These are phyloP conservation scores for Pyrenula aspistea DNA, from an alignment of 495 filamentous ascomycete genomes.

Conservation along the genomic window DNA sequence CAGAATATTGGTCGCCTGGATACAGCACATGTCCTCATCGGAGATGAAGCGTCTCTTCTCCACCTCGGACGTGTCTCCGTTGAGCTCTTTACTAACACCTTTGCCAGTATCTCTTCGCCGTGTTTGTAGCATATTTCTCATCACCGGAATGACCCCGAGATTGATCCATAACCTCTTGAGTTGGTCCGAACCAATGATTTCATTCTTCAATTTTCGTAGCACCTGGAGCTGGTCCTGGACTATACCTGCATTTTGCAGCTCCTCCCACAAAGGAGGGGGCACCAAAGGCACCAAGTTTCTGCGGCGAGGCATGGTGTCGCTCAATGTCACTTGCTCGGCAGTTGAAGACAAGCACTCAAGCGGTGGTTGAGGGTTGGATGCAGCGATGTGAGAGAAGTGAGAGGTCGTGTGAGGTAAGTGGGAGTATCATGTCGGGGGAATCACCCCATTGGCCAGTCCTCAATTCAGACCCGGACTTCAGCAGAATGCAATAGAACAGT, in stretches of 20 bases:
- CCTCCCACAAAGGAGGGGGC: constrained; percentile 43
- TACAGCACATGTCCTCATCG: constrained; percentile 50
- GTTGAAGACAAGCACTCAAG: too few species aligned
- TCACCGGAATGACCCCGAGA: constrained; percentile 52
- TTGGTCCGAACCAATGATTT: constrained; percentile 77
- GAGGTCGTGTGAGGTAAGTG: too few species aligned
- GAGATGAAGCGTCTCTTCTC: constrained; percentile 12
- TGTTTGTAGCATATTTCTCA: constrained; percentile 48
- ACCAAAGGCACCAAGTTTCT: constrained; percentile 3
- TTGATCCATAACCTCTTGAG: constrained; percentile 68
- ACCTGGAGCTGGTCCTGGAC: constrained; percentile 47
- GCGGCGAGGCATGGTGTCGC: neutral
- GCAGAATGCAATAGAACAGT: too few species aligned
- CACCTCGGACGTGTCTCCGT: constrained; percentile 13
- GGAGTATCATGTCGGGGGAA: too few species aligned
- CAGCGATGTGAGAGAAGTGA: too few species aligned
- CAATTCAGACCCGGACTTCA: too few species aligned
- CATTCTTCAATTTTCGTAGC: constrained; percentile 71
- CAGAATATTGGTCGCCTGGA: constrained; percentile 71
- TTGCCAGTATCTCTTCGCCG: constrained; percentile 18
- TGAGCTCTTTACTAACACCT: constrained; percentile 18
- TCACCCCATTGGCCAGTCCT: too few species aligned
- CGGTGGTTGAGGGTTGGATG: too few species aligned
- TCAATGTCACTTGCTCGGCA: too few species aligned
- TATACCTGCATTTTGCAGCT: constrained; percentile 49